phyloP scores from a whole-genome alignment of 768 basidiomycete species.

The Termitomyces sp. region DNA sequence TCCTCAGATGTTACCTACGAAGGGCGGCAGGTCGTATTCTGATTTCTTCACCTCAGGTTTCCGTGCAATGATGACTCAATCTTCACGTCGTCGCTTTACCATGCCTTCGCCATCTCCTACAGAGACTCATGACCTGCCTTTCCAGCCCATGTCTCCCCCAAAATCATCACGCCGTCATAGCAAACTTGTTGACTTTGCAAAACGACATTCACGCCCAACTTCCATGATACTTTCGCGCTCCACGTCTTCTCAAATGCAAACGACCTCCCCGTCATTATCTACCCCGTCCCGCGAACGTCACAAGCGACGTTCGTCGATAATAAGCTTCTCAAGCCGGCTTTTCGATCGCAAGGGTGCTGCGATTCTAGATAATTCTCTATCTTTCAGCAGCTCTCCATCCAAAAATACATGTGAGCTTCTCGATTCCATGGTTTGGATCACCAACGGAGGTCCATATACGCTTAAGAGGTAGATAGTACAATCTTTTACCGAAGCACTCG shows the following conservation, averaged over 20 bases:
- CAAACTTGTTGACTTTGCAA: constrained; percentile 13
- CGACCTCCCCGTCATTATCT: constrained; percentile 1
- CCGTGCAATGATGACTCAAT: constrained; percentile 28
- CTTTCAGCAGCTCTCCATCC: constrained; percentile 15
- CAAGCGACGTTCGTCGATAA: constrained; percentile 27
- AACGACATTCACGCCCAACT: constrained; percentile 19
- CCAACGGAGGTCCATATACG: constrained; percentile 24
- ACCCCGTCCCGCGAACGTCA: constrained; percentile 6
- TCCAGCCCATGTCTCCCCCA: constrained; percentile 1
- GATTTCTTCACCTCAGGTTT: constrained; percentile 45
- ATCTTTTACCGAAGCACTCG: not conserved
- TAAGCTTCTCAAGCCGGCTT: constrained; percentile 28
- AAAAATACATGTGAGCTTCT: constrained; percentile 12
- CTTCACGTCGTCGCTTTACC: not conserved
- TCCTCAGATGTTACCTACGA: constrained; percentile 13
- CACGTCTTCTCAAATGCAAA: constrained; percentile 3
- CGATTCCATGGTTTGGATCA: constrained; percentile 25
- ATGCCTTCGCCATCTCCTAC: not conserved
- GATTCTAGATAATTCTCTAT: constrained; percentile 17
- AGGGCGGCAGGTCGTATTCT: constrained; percentile 29
- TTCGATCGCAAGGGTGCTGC: constrained; percentile 24
- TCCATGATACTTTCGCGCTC: constrained; percentile 22
- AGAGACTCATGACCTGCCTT: not conserved
- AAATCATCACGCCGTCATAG: constrained; percentile 9
- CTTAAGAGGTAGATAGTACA: constrained; percentile 17